These are phyloP conservation scores for Rhizodiscina lignyota DNA, from an alignment of 495 filamentous ascomycete genomes.

Conservation along the genomic window DNA sequence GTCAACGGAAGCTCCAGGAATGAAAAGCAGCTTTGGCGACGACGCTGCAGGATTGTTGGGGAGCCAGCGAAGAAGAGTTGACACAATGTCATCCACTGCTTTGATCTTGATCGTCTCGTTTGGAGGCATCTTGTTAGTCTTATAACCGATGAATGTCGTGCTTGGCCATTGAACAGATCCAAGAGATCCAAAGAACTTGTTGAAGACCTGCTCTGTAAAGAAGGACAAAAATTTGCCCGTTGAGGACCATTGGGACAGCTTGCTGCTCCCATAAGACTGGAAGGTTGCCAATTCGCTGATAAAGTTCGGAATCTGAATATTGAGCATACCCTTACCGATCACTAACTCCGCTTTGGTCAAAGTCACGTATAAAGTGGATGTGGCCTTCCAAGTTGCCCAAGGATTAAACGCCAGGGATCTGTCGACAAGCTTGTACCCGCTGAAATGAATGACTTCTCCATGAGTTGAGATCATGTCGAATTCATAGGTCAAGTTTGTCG, in stretches of 20 bases:
- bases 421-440: constrained; percentile 47
- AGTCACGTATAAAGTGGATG: constrained; percentile 45
- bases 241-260: constrained; percentile 4
- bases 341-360: constrained; percentile 22
- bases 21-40: constrained; percentile 22
- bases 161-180: constrained; percentile 35
- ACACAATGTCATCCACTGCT: constrained; percentile 34
- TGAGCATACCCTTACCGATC: constrained; percentile 42
- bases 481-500: constrained; percentile 41
- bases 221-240: constrained; percentile 15
- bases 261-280: constrained; percentile 28
- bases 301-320: constrained; percentile 39
- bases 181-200: constrained; percentile 38
- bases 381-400: constrained; percentile 40
- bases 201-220: constrained; percentile 36
- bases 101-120: constrained; percentile 22
- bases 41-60: constrained; percentile 17
- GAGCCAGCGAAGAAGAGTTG: constrained; percentile 38
- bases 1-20: constrained; percentile 46
- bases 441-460: constrained; percentile 34
- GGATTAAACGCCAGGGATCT: constrained; percentile 37
- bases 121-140: constrained; percentile 22
- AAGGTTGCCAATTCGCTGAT: constrained; percentile 39
- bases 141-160: constrained; percentile 28
- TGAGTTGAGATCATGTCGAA: constrained; percentile 39